Evolutionary conservation across 1,139 yeast species (phyloP), one percentile per base, ranked within the genome.

Genomic region (Zygosaccharomyces pseudobailii): DNA sequence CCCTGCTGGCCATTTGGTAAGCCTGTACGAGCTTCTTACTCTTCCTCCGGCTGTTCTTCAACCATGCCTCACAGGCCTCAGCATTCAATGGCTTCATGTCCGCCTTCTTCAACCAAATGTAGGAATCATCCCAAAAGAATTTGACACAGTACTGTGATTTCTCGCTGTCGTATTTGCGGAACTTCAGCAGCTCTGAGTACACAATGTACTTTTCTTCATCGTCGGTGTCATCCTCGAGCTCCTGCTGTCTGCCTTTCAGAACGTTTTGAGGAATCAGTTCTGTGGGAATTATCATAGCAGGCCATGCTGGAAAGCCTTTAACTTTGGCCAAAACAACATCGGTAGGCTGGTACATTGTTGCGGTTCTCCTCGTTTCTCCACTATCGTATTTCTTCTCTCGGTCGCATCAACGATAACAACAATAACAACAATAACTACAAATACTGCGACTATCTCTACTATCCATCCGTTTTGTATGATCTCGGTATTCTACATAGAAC

Each of bases 251-350:
- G 50, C 72, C 73, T 31, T 66, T 62, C 36, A 67, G 53, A 25
- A 84, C 75, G 54, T 75, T 70, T 8, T 70, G 74, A 0, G 92
- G 90, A 8, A 84, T 69, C 5, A 76, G 60, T 23, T 73, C 70
- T 46, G 71, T 74, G 2, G 83, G 84, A n/a, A 84, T 72, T 2
- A 84, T 79, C 78, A 84, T 80, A 3, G 88, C 87, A 0, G 92
- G 92, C 92, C 92, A 84, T 39, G 87, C 82, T 6, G 90, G 85
- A 60, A 80, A 84, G 5, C 90, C 89, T 59, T 84, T 84, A 28
- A 84, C 82, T 62, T 84, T 84, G 5, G 89, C 88, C 34, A 84
- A 71, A 0, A 84, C 89, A 3, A 82, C 66, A 24, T 64, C 67
- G 7, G 66, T 61, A 7, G 68, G 68, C 43, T 63, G 67, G 39